phyloP scores from a whole-genome alignment of 202 grass and related monocot species.

The Brachypodium distachyon region DNA sequence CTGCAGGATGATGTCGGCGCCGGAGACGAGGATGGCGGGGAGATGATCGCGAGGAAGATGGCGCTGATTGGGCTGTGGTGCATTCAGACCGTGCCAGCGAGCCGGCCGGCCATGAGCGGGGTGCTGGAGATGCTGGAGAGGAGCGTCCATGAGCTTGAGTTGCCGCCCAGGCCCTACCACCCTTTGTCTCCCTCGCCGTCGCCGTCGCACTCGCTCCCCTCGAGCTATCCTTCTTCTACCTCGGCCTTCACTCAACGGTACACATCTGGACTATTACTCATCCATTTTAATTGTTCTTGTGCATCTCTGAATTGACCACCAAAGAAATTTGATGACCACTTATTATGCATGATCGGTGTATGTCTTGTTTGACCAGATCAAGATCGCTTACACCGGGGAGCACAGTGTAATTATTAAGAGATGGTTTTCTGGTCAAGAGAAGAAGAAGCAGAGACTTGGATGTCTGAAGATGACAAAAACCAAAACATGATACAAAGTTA shows the following conservation, averaged over 20 bases:
- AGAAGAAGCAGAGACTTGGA: not conserved
- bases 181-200: conserved; percentile 23
- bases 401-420: not conserved
- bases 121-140: conserved; percentile 63
- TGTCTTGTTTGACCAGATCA: conserved; percentile 7
- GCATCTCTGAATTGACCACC: not conserved
- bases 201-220: not conserved
- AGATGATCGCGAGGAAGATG: conserved; percentile 50
- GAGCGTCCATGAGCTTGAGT: conserved; percentile 19
- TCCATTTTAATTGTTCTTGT: not conserved
- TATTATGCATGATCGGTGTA: too few species aligned
- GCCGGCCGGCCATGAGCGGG: conserved; percentile 46
- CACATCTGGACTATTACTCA: too few species aligned
- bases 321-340: not conserved
- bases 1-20: not conserved
- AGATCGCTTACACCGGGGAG: conserved; percentile 21
- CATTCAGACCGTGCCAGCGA: conserved; percentile 49
- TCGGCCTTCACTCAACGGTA: conserved; percentile 31
- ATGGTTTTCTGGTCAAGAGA: not conserved
- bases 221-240: conserved; percentile 26
- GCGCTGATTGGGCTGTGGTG: conserved; percentile 67
- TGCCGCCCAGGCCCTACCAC: conserved; percentile 47
- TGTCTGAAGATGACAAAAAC: not conserved
- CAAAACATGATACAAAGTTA: too few species aligned
- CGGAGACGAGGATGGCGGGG: not conserved